Percentiles rank a stretch among this genome's conserved stretches.
These are phyloP conservation scores for Hyphopichia homilentoma DNA, from an alignment of 805 yeast species.

Conservation along the genomic window DNA sequence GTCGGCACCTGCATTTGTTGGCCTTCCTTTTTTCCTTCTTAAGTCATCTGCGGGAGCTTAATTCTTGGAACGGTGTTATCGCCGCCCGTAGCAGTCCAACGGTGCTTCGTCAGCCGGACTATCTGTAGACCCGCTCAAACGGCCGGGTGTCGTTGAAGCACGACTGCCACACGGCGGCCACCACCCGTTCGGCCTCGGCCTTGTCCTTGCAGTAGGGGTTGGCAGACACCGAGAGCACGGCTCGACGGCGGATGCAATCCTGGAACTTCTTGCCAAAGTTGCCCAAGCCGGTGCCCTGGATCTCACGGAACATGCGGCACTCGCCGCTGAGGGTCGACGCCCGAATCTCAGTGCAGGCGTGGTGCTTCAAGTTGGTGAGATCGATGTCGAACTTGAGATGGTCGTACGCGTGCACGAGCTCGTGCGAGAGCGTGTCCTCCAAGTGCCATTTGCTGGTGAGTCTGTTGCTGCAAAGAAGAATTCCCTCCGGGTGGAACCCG, in stretches of 20 bases:
- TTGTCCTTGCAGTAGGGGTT: constrained; percentile 77
- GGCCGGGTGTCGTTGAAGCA: constrained; percentile 96
- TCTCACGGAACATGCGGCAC: constrained; percentile 86
- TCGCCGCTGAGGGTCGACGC: constrained; percentile 94
- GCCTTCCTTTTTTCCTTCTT: too few relatives aligned
- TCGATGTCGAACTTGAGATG: constrained; percentile 83
- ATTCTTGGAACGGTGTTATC: too few relatives aligned
- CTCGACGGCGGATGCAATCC: constrained; percentile 85
- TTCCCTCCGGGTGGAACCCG: constrained; percentile 93
- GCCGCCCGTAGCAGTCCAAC: too few relatives aligned
- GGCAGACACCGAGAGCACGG: constrained; percentile 75
- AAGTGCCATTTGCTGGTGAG: constrained; percentile 70
- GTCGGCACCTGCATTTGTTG: too few relatives aligned
- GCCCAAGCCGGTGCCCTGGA: constrained; percentile 50
- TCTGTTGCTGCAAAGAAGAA: constrained; percentile 82
- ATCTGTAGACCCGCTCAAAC: constrained; percentile 84
- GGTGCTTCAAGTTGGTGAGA: constrained; percentile 82
- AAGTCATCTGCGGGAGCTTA: too few relatives aligned
- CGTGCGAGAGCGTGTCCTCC: constrained; percentile 91
- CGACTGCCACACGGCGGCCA: constrained; percentile 85
- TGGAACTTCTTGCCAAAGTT: constrained; percentile 81
- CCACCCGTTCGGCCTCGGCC: constrained; percentile 74
- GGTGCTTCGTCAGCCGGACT: too few relatives aligned
- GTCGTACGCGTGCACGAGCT: constrained; percentile 90
- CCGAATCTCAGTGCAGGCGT: constrained; percentile 94